Evolutionary conservation across 2,329 filamentous ascomycete species (phyloP), one percentile per base, ranked within the genome.

Genomic region (Neopestalotiopsis rosae): DNA sequence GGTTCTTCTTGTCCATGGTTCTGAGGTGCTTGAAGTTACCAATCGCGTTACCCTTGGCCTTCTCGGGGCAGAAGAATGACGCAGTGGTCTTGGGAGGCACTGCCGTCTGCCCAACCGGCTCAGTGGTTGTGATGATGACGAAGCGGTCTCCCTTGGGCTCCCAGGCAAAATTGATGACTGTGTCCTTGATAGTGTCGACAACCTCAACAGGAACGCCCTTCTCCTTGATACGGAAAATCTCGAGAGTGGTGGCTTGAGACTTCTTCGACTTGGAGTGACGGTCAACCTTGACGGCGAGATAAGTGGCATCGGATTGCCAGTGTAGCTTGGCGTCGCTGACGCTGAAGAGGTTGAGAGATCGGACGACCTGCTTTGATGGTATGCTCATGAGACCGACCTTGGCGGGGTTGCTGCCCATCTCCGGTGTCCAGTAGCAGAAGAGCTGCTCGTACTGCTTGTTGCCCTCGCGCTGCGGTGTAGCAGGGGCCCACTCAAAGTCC

Each of bases 251-350:
- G 71, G 95, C 95, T 76, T 97, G 90, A 2, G 94, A 97, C 85
- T 98, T 99, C 88, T 98, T 98, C 68, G 95, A 98, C 85, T 99
- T 99, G 81, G 94, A 97, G 87, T 99, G 96, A 73, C 96, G 90
- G 82, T 99, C 96, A 69, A 99, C 96, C 89, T 99, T 99, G 81
- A 98, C 95, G 79, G 96, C 98, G 70, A 99, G 90, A 79, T 98
- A 99, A 70, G 92, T 89, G 68, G 91, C 93, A 72, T 98, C 94
- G 4, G 94, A 97, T 84, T 99, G 96, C 96, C 96, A 99, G 87
- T 99, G 96, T 20, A 99, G 89, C 86, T 98, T 99, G 69, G 93
- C 96, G 80, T 99, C 96, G 61, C 94, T 94, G 69, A 99, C 96
- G 80, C 96, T 98, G 89, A 99, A 98, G 61, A 99, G 89, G 80